phyloP scores from a whole-genome alignment of 2,329 filamentous ascomycete genomes.

The Fusarium caatingaense region DNA sequence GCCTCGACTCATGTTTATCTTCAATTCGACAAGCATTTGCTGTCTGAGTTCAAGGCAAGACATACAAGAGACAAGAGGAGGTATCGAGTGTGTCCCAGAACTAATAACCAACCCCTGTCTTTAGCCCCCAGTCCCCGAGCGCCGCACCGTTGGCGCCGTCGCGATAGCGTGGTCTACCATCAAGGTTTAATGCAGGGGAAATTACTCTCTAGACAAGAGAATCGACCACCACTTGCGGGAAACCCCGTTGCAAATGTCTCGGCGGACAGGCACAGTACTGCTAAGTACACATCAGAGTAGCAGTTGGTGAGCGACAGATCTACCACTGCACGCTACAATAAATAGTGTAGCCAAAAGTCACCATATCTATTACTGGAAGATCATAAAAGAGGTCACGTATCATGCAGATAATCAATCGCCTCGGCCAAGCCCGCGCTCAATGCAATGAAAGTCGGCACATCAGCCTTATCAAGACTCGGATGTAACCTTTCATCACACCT shows the following conservation, averaged over 20 bases:
- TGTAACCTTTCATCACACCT: constrained; percentile 9
- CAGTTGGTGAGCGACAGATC: neutral
- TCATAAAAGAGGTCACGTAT: constrained; percentile 1
- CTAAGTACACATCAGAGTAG: neutral
- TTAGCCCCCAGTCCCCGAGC: constrained; percentile 25
- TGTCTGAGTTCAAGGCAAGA: neutral
- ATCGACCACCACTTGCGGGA: constrained; percentile 11
- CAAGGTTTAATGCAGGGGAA: constrained; percentile 46
- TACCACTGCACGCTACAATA: neutral
- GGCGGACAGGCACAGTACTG: neutral
- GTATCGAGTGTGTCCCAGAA: constrained; percentile 2
- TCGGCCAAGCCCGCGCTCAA: neutral
- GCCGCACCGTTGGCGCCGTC: constrained; percentile 47
- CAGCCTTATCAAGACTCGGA: constrained; percentile 36
- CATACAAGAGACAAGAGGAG: constrained; percentile 2
- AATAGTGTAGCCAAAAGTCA: constrained; percentile 2
- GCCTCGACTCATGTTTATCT: constrained; percentile 12
- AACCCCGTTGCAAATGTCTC: constrained; percentile 15
- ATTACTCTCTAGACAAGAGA: constrained; percentile 25
- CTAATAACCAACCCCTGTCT: constrained; percentile 23
- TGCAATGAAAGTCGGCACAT: constrained; percentile 20
- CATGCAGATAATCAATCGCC: constrained; percentile 1
- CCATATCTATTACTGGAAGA: neutral
- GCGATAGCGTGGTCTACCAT: constrained; percentile 39
- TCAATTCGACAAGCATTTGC: neutral